Base-by-base conservation (phyloP, 2,329 filamentous ascomycete species). In the Colletotrichum cordylinicola region DNA sequence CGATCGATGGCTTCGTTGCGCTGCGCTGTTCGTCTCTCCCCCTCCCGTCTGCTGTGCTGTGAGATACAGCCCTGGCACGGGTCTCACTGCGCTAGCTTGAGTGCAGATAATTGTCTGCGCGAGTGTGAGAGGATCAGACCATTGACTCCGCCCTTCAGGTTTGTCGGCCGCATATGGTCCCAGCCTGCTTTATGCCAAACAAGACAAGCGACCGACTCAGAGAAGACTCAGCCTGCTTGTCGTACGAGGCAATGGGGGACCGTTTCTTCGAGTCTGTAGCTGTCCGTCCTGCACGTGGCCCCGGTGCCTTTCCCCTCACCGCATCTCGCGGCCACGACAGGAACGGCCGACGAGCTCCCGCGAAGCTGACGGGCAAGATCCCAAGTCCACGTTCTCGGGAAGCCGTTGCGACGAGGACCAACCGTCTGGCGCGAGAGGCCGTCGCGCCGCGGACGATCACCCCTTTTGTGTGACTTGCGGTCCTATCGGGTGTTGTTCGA, bases 371-470 rank as follows among this genome's bases (percentile, higher is more conserved):
- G 33, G 31, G 33, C n/a, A 67, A 58, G 61, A 72, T 77, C 58
- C 77, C 77, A 76, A 77, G 72, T 66, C 72, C 77, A 62, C 58
- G 72, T 78, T 77, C 72, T 68, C 64, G 77, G 77, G 56, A 76
- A 70, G 60, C 61, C 37, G 73, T 70, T 37, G 35, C 48, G 37
- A 60, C 24, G 65, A 52, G 31, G 16, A 35, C 27, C 48, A 33
- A n/a, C 27, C 24, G 31, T 18, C 43, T 65, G 35, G 60, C 24
- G 43, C 62, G 43, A 73, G 56, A 58, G 69, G n/a, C 55, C n/a
- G 64, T 39, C 35, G 55, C 18, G 65, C 9, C 58, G 64, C 27
- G 15, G 56, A 37, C 21, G 52, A 37, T 72, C 27, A 27, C 60
- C 56, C 65, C 31, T 69, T 52, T 37, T 18, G 21, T 60, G 31